These are phyloP conservation scores for Aspergillus chevalieri DNA, from an alignment of 2,329 filamentous ascomycete genomes.

Conservation along the genomic window DNA sequence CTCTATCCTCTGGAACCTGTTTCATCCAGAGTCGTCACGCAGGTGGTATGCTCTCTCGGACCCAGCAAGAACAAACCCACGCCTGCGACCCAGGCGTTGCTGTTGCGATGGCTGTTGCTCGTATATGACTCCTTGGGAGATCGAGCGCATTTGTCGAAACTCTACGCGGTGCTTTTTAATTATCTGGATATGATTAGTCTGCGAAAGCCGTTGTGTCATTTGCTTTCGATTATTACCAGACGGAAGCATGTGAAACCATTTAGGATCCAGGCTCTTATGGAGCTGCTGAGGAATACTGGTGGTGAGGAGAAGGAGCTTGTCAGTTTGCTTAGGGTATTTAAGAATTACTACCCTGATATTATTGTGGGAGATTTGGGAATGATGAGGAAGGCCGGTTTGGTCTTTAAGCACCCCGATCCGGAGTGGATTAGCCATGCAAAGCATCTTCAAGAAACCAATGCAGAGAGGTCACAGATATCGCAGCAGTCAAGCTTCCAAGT, in stretches of 20 bases:
- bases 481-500: constrained; percentile 58
- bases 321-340: constrained; percentile 73
- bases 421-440: constrained; percentile 67
- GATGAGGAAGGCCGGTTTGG: constrained; percentile 28
- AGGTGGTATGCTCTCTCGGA: constrained; percentile 66
- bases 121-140: constrained; percentile 66
- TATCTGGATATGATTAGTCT: constrained; percentile 74
- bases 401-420: constrained; percentile 60
- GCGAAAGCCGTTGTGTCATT: constrained; percentile 64
- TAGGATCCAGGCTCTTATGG: constrained; percentile 66
- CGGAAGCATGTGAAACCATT: constrained; percentile 79
- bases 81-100: constrained; percentile 60
- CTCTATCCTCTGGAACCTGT: constrained; percentile 67
- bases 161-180: constrained; percentile 74
- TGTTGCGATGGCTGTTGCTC: constrained; percentile 74
- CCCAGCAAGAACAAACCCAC: constrained; percentile 71
- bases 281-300: constrained; percentile 42
- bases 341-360: constrained; percentile 86
- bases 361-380: constrained; percentile 64
- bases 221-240: constrained; percentile 71
- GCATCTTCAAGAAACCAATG: constrained; percentile 57
- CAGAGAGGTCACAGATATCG: constrained; percentile 35
- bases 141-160: constrained; percentile 56
- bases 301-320: constrained; percentile 69
- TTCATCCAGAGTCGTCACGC: constrained; percentile 55